These are phyloP conservation scores for Sherardia arvensis DNA, from an alignment of 257 asterid genomes.

Conservation along the genomic window DNA sequence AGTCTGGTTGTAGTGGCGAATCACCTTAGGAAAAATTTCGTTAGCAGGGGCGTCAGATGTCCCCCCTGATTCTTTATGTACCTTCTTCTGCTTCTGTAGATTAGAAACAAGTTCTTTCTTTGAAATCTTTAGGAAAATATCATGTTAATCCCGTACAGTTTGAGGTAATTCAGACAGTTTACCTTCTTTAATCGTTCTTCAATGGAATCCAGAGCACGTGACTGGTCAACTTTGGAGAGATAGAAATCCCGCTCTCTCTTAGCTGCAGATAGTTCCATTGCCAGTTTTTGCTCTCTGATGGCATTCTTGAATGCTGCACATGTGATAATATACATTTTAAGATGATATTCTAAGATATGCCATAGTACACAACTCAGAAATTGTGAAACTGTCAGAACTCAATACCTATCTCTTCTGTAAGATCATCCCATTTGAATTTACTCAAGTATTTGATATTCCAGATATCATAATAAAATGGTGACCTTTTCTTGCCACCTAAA, in stretches of 20 bases:
- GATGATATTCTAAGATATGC: slow-evolving; percentile 17
- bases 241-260: slow-evolving; percentile 76
- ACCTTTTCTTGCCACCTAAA: slow-evolving; percentile 86
- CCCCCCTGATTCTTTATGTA: slow-evolving; percentile 27
- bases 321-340: slow-evolving; percentile 9
- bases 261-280: slow-evolving; percentile 71
- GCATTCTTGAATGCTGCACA: slow-evolving; percentile 66
- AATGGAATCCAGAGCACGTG: slow-evolving; percentile 48
- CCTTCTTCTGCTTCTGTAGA: slow-evolving; percentile 63
- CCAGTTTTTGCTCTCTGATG: slow-evolving; percentile 62
- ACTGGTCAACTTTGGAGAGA: slow-evolving; percentile 69
- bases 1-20: slow-evolving; percentile 56
- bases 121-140: background rate
- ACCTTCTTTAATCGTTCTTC: slow-evolving; percentile 84
- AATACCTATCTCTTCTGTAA: slow-evolving; percentile 71
- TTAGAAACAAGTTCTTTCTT: background rate
- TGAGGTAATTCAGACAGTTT: background rate
- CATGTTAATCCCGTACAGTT: background rate
- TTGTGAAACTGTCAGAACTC: slow-evolving; percentile 1
- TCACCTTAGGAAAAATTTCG: slow-evolving; percentile 37
- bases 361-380: slow-evolving; percentile 1
- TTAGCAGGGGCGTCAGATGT: slow-evolving; percentile 9
- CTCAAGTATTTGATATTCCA: slow-evolving; percentile 97
- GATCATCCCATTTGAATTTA: slow-evolving; percentile 98
- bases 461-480: slow-evolving; percentile 71